Percentiles rank a stretch among this genome's conserved stretches.
Conservation (phyloP, 495 filamentous ascomycete genomes). For the Rusavskia elegans region DNA sequence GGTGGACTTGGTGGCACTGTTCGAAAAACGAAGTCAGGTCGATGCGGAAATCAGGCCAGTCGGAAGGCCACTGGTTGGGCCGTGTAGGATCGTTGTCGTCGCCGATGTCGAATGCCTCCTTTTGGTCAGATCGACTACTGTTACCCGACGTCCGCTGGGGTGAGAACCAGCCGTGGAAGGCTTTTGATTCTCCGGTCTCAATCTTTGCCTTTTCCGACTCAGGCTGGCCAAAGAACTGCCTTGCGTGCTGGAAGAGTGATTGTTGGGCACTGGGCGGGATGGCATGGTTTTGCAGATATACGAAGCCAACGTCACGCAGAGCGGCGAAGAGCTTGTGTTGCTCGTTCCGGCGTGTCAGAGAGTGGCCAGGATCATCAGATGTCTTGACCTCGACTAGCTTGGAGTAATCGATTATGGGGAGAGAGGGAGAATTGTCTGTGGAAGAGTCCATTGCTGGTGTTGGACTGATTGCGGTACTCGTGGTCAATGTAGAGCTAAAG, state of each 20-base stretch:
- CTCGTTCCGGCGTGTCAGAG: neutral
- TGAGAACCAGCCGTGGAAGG: constrained; percentile 20
- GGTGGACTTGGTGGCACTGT: constrained; percentile 9
- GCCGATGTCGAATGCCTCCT: constrained; percentile 35
- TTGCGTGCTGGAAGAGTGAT: constrained; percentile 22
- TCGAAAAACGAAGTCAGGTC: constrained; percentile 14
- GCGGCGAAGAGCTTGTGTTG: constrained; percentile 15
- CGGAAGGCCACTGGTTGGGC: constrained; percentile 30
- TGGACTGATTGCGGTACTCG: neutral
- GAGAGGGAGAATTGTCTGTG: neutral
- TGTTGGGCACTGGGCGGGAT: constrained; percentile 16
- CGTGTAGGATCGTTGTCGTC: constrained; percentile 23
- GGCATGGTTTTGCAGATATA: constrained; percentile 23
- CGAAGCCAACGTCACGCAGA: constrained; percentile 25
- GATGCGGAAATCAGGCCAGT: constrained; percentile 10
- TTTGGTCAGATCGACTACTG: neutral
- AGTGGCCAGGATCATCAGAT: neutral
- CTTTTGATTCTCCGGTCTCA: neutral
- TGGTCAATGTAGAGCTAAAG: neutral
- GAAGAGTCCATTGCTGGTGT: neutral
- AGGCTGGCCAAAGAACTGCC: constrained; percentile 1
- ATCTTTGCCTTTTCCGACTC: constrained; percentile 5
- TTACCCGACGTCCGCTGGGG: neutral
- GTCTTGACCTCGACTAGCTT: neutral
- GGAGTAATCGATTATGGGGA: constrained; percentile 4